These are phyloP conservation scores for Quercus robur DNA, from an alignment of 306 rosid species.

Conservation along the genomic window DNA sequence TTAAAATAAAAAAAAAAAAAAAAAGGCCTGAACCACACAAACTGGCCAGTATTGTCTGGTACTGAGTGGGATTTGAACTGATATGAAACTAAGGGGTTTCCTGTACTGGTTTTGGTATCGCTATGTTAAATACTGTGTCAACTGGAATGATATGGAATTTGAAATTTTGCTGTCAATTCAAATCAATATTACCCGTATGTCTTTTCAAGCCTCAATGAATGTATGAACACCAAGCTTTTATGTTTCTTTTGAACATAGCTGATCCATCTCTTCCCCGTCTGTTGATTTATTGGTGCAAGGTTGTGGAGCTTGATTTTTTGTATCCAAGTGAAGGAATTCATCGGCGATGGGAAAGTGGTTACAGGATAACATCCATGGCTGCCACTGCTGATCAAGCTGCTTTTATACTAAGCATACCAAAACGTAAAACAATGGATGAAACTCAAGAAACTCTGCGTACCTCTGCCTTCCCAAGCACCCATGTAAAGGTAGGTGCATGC, in stretches of 20 bases:
- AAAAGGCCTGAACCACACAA: too few species aligned
- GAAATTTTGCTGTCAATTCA: neutral
- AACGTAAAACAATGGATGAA: conserved; percentile 80
- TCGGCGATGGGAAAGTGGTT: conserved; percentile 85
- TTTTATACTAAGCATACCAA: conserved; percentile 87
- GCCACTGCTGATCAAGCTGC: conserved; percentile 94
- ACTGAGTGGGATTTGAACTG: too few species aligned
- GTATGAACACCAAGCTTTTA: neutral
- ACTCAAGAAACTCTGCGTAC: conserved; percentile 93
- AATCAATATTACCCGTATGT: neutral
- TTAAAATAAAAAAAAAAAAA: too few species aligned
- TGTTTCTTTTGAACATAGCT: neutral
- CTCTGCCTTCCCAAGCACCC: conserved; percentile 94
- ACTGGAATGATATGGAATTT: too few species aligned
- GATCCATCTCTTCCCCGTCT: neutral
- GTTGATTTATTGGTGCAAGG: conserved; percentile 41
- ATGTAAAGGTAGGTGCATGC: conserved; percentile 66
- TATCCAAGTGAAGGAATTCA: conserved; percentile 97
- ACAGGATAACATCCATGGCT: conserved; percentile 89
- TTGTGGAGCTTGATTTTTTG: conserved; percentile 89
- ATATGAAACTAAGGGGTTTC: too few species aligned
- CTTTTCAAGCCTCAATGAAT: neutral
- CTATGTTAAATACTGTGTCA: too few species aligned
- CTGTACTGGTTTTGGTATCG: too few species aligned
- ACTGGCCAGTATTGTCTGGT: too few species aligned